Base-by-base conservation (phyloP, 345 rosid genomes). In the Eucalyptus sideroxylon region DNA sequence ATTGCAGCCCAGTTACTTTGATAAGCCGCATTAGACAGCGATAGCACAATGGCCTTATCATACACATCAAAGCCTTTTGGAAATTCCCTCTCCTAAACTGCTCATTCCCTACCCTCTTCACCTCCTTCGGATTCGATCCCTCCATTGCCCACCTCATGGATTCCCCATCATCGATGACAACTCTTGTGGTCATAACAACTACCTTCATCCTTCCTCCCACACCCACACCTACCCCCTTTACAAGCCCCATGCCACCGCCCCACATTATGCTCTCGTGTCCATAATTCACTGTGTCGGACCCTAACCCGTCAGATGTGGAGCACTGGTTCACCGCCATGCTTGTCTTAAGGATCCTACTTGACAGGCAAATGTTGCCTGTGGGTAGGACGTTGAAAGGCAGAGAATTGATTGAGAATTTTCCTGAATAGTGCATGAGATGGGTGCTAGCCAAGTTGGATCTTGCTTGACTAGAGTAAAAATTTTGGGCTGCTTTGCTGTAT, bases 191-290 rank as follows among this genome's bases (percentile, higher is more conserved):
- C 26, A 62, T 88, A 86, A 21, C 69, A 47, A 44, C 69, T 26
- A 83, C 7, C 42, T 50, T 87, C 87, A 67, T 89, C 50, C 50
- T 24, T 44, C 30, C 80, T n/a, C 83, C 83, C 72, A 31, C 88
- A 34, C 40, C 88, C 34, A 34, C 49, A 34, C 53, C 88, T 24
- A 44, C 51, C 11, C 72, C 88, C 51, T 88, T 89, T 91, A 72
- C 90, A 86, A 86, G 87, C 7, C 81, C 81, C 7, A 69, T 30
- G 31, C 59, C 91, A 10, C 95, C 95, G 23, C 97, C 97, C 72
- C 96, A 94, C 93, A 98, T 93, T 88, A 98, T 94, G 90, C 95
- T 98, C 13, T 99, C 99, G 49, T 96, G 98, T 8, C 99, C 99
- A 50, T 98, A 97, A 80, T 95, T 93, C 8, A 94, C 96, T 34